These are phyloP conservation scores for Podospora appendiculata DNA, from an alignment of 495 filamentous ascomycete species.

Conservation along the genomic window DNA sequence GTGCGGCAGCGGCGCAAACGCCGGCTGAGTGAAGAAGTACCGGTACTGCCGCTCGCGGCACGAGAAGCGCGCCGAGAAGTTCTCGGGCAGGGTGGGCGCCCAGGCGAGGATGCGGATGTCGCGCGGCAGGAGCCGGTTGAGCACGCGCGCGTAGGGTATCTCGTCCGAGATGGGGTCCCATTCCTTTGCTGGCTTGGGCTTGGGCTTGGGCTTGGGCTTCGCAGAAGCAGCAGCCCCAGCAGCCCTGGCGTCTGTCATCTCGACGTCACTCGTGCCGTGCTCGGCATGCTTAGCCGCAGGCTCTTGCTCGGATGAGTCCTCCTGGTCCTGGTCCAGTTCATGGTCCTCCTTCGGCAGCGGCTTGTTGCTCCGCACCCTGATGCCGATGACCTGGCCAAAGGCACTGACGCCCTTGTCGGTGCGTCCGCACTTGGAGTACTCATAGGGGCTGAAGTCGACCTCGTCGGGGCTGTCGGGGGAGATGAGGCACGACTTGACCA, in stretches of 20 bases:
- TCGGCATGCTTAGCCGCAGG: background rate
- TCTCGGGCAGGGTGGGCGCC: conserved; percentile 71
- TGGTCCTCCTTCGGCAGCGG: conserved; percentile 34
- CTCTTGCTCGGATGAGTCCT: background rate
- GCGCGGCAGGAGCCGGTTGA: conserved; percentile 81
- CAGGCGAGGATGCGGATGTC: conserved; percentile 89
- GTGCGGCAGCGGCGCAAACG: conserved; percentile 55
- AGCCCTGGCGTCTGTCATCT: background rate
- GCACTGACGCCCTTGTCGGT: conserved; percentile 92
- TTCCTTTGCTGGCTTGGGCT: conserved; percentile 12
- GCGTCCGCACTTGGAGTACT: conserved; percentile 90
- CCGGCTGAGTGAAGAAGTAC: conserved; percentile 96
- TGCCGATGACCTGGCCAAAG: conserved; percentile 87
- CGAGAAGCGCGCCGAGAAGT: conserved; percentile 88
- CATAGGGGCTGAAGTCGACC: conserved; percentile 66
- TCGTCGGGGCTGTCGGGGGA: conserved; percentile 52
- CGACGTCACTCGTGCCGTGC: background rate
- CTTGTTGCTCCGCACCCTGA: conserved; percentile 71
- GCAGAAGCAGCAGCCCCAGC: background rate
- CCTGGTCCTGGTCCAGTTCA: background rate
- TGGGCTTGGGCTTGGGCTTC: background rate
- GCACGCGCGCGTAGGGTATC: conserved; percentile 66
- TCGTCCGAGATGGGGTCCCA: conserved; percentile 79
- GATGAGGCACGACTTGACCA: conserved; percentile 73
- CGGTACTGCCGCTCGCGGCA: conserved; percentile 83